Evolutionary conservation across 768 basidiomycete genomes (phyloP).

Genomic region (Galerina sulciceps): DNA sequence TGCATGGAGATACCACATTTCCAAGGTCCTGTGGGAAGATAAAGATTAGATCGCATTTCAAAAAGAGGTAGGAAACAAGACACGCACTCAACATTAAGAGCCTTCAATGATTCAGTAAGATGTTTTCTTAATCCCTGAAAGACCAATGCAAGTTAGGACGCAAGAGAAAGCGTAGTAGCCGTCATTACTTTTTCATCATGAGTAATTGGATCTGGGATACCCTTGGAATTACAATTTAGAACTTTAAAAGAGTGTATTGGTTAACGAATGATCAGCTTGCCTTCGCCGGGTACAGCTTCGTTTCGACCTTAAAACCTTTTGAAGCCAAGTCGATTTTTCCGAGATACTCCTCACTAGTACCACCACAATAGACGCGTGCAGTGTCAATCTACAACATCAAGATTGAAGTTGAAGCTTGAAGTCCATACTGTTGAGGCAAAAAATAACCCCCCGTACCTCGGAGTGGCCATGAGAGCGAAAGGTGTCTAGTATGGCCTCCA

Average conservation of each 20-base stretch:
- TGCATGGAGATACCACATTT: conserved; percentile 63
- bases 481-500: conserved; percentile 56
- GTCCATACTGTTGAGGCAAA: too few relatives aligned
- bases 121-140: conserved; percentile 47
- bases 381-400: conserved; percentile 48
- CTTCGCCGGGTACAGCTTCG: conserved; percentile 55
- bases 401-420: conserved; percentile 25
- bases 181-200: conserved; percentile 36
- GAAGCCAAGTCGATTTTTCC: conserved; percentile 53
- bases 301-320: conserved; percentile 59
- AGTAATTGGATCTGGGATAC: conserved; percentile 21
- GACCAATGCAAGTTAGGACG: not conserved
- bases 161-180: not conserved
- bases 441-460: conserved; percentile 33
- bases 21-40: conserved; percentile 41
- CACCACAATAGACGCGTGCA: conserved; percentile 52
- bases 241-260: not conserved
- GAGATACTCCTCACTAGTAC: conserved; percentile 60
- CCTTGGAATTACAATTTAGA: not conserved
- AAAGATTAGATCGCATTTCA: conserved; percentile 5
- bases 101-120: conserved; percentile 49
- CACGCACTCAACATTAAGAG: conserved; percentile 48
- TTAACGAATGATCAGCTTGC: conserved; percentile 13
- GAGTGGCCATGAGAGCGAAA: conserved; percentile 61
- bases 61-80: not conserved